Evolutionary conservation across 2,329 filamentous ascomycete species (phyloP).

Genomic region (Pseudogymnoascus sp.): DNA sequence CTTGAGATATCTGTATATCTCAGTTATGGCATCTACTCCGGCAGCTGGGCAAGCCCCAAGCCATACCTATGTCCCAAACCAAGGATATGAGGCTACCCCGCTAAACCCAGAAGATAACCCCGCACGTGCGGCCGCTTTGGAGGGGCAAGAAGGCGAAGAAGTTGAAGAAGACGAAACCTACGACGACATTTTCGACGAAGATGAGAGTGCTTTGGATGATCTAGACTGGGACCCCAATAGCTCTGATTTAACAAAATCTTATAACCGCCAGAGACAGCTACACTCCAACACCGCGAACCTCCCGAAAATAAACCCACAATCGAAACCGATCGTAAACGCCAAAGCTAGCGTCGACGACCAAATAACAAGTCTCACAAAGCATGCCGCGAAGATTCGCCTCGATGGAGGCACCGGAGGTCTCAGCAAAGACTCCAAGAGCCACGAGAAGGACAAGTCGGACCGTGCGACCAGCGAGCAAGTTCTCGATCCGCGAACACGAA

Average conservation of each 20-base stretch:
- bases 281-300: constrained; percentile 40
- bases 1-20: constrained; percentile 1
- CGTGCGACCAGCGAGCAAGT: constrained; percentile 93
- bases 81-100: constrained; percentile 37
- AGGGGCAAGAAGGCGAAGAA: constrained; percentile 23
- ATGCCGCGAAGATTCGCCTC: constrained; percentile 78
- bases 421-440: constrained; percentile 45
- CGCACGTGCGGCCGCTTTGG: constrained; percentile 24
- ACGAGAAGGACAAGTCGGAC: constrained; percentile 80
- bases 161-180: constrained; percentile 36
- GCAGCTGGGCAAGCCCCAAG: constrained; percentile 39
- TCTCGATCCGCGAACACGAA: constrained; percentile 83
- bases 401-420: constrained; percentile 42
- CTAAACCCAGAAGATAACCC: constrained; percentile 27
- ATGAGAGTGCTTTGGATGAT: constrained; percentile 54
- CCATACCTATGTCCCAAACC: constrained; percentile 42
- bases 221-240: constrained; percentile 49
- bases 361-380: constrained; percentile 72
- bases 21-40: constrained; percentile 19
- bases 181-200: constrained; percentile 47
- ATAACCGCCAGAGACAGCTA: constrained; percentile 74
- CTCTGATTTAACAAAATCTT: constrained; percentile 69
- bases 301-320: constrained; percentile 66
- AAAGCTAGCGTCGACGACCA: constrained; percentile 78
- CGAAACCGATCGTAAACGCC: constrained; percentile 70